Percentiles rank a stretch among this genome's conserved stretches.
Evolutionary conservation across 139 green algal species (phyloP).

Genomic region (Tetraselmis striata): DNA sequence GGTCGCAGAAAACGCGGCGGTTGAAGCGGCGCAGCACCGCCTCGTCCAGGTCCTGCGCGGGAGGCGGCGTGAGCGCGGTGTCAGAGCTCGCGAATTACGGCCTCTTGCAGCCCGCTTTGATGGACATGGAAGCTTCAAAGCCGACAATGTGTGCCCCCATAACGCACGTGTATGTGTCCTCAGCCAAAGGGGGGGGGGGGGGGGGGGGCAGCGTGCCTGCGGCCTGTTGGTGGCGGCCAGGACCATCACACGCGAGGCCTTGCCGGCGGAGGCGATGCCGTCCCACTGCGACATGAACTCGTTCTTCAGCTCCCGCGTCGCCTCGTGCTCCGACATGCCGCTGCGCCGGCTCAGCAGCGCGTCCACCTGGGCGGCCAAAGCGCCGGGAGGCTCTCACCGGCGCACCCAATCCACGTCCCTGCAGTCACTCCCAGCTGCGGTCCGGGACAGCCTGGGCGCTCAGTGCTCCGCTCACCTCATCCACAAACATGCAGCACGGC

Average conservation of each 20-base stretch:
- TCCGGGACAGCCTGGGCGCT: no score
- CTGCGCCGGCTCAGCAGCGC: conserved; percentile 4
- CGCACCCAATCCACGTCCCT: no score
- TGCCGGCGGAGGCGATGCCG: conserved; percentile 15
- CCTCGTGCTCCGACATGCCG: conserved; percentile 37
- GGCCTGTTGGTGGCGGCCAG: background rate
- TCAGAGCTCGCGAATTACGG: no score
- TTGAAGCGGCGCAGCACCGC: conserved; percentile 4
- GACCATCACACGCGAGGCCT: conserved; percentile 15
- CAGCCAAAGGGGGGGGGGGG: background rate
- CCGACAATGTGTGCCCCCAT: no score
- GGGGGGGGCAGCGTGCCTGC: background rate
- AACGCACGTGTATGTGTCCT: no score
- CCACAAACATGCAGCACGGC: background rate
- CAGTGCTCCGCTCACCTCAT: background rate
- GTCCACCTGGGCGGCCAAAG: background rate
- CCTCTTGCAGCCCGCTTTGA: no score
- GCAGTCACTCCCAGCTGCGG: no score
- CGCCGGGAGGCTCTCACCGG: no score
- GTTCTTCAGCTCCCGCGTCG: conserved; percentile 42
- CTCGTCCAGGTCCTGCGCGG: conserved; percentile 7
- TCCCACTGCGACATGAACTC: conserved; percentile 45
- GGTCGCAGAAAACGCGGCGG: conserved; percentile 1
- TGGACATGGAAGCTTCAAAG: no score
- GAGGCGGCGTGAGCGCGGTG: no score